phyloP scores from a whole-genome alignment of 768 basidiomycete species.

The Tylopilus intermedius region DNA sequence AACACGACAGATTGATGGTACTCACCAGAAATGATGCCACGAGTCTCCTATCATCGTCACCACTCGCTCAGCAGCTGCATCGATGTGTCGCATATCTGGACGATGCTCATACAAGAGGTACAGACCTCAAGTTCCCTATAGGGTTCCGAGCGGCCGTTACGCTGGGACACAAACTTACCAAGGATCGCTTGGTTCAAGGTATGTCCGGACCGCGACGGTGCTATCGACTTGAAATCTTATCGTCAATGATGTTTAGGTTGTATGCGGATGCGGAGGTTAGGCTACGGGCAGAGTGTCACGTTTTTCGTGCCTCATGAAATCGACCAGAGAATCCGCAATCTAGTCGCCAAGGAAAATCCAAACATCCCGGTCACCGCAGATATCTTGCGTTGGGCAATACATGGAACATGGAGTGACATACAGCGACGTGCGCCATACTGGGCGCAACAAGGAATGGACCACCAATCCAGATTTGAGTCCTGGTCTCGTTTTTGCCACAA shows the following conservation, averaged over 20 bases:
- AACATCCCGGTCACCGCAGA: not conserved
- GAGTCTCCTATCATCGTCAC: not conserved
- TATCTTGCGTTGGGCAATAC: not conserved
- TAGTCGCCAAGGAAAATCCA: not conserved
- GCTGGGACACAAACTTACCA: not conserved
- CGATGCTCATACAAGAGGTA: not conserved
- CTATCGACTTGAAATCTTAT: no score
- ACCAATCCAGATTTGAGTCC: not conserved
- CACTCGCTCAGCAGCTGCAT: not conserved
- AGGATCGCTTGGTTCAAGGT: slow-evolving; percentile 3
- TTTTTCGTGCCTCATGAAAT: not conserved
- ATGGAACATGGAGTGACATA: not conserved
- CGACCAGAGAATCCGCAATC: not conserved
- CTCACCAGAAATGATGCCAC: not conserved
- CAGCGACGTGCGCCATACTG: not conserved
- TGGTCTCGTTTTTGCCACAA: not conserved
- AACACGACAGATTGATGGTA: not conserved
- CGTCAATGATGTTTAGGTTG: not conserved
- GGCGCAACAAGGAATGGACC: not conserved
- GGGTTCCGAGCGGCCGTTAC: not conserved
- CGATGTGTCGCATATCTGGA: not conserved
- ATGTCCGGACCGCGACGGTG: no score
- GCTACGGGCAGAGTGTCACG: not conserved
- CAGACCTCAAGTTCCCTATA: not conserved
- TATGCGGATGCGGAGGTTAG: not conserved